Evolutionary conservation across 169 alveolate species (phyloP).

Genomic region (Toxoplasma gondii): DNA sequence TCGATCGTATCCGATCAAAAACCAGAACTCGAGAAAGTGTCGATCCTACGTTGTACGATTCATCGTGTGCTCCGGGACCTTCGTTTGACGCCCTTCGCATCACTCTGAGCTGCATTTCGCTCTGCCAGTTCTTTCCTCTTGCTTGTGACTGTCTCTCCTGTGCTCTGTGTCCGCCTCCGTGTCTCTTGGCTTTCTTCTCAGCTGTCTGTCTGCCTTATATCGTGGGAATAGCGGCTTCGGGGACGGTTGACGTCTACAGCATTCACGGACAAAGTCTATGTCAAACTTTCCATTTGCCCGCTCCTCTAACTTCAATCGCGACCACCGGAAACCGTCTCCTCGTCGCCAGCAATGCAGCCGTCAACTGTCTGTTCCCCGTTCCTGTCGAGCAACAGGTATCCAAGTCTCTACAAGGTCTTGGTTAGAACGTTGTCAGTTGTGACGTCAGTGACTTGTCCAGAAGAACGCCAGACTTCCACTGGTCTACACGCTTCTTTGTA

Average conservation of each 20-base stretch:
- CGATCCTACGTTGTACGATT: no score
- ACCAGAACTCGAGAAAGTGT: no score
- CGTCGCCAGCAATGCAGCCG: not conserved
- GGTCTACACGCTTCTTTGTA: not conserved
- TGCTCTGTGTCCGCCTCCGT: not conserved
- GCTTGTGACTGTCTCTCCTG: not conserved
- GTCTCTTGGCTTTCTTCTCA: not conserved
- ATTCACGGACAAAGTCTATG: slow-evolving; percentile 47
- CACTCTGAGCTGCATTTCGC: no score
- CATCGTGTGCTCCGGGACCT: no score
- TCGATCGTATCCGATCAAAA: no score
- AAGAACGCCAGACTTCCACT: not conserved
- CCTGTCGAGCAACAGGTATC: slow-evolving; percentile 34
- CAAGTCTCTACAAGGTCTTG: not conserved
- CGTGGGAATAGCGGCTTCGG: slow-evolving; percentile 3
- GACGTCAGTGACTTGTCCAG: not conserved
- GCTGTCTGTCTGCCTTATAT: slow-evolving; percentile 32
- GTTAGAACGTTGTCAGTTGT: not conserved
- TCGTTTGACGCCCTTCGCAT: not conserved
- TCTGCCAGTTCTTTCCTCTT: not conserved
- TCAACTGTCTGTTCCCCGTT: slow-evolving; percentile 5
- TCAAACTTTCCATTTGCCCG: slow-evolving; percentile 11
- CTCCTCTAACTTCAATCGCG: not conserved
- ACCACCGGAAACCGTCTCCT: not conserved
- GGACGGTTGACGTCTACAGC: slow-evolving; percentile 40